Base-by-base conservation (phyloP, 1,284 basidiomycete species). In the Hemileia vastatrix region DNA sequence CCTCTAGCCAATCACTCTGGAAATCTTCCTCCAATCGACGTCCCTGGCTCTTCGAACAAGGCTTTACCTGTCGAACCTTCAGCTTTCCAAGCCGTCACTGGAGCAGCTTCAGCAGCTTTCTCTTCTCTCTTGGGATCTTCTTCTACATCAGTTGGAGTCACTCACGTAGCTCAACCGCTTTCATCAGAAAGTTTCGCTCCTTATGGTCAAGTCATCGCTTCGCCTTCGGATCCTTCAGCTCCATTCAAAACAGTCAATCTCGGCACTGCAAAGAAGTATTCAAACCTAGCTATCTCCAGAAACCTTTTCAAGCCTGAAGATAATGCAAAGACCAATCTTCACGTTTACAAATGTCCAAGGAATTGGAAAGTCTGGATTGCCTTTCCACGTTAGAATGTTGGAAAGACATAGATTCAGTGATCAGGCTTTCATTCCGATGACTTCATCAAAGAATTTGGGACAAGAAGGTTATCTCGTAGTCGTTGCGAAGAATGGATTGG, bases 361-460 rank as follows among this genome's bases (percentile, higher is more conserved):
- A 50, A 24, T 6, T 6, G 48, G 48, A 11, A n/a, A 48, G 27
- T 4, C 23, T 15, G 4, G 57, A 48, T 6, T 19, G 40, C 60
- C 31, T 60, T 57, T 36, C 33, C 24, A 52, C 67, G 23, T 44
- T 70, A 3, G 71, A 50, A 67, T 70, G 49, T 68, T 77, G 21
- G 76, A 78, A 65, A 64, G 75, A 52, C 74, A 76, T 57, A 57
- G 63, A 3, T 69, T 67, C 67, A 60, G 57, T 15, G 66, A 66
- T 52, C 89, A 92, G 74, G 84, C 86, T 3, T 95, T 95, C 76
- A 82, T 94, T 63, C 91, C 92, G 0, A 87, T 94, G 84, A 86
- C 87, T 1, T 24, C 73, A 72, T 21, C 78, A 78, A 19, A 79
- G 61, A 5, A 64, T 54, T 78, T 19, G 65, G 69, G 13, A 79